Conservation (phyloP, 177 flowering plant species). For the Vitis hybrid region DNA sequence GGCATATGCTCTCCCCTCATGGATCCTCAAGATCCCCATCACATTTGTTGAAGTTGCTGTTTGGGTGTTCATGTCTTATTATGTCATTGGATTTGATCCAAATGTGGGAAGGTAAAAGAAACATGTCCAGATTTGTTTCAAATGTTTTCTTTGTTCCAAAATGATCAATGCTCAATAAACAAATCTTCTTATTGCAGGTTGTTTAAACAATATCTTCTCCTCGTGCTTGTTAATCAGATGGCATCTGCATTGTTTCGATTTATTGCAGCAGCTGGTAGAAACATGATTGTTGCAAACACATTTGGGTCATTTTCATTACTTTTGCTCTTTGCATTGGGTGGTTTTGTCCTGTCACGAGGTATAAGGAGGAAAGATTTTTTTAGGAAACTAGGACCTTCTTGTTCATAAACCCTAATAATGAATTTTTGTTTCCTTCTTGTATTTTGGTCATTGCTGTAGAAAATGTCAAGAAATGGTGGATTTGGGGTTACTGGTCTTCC, state of each 20-base stretch:
- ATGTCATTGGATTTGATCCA: conserved; percentile 46
- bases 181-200: conserved; percentile 14
- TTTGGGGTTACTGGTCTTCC: conserved; percentile 30
- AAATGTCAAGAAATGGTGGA: conserved; percentile 25
- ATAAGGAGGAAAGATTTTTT: not conserved
- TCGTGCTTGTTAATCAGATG: conserved; percentile 25
- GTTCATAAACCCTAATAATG: not conserved
- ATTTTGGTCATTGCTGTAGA: conserved; percentile 1
- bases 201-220: conserved; percentile 29
- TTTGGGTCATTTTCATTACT: conserved; percentile 35
- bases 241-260: conserved; percentile 31
- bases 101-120: conserved; percentile 30
- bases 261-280: conserved; percentile 28
- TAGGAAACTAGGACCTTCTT: not conserved
- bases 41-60: conserved; percentile 30
- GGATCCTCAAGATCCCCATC: conserved; percentile 47
- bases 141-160: too few relatives aligned
- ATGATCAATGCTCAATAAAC: too few relatives aligned
- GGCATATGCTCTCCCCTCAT: conserved; percentile 44
- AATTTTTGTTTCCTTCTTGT: not conserved
- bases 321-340: conserved; percentile 25
- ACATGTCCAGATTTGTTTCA: too few relatives aligned
- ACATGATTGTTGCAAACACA: conserved; percentile 36
- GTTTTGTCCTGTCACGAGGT: conserved; percentile 38
- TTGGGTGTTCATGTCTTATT: conserved; percentile 40